Evolutionary conservation across 2,329 filamentous ascomycete genomes (phyloP), one percentile per base, ranked within the genome.

Genomic region (Ceratocystis cacaofunesta): DNA sequence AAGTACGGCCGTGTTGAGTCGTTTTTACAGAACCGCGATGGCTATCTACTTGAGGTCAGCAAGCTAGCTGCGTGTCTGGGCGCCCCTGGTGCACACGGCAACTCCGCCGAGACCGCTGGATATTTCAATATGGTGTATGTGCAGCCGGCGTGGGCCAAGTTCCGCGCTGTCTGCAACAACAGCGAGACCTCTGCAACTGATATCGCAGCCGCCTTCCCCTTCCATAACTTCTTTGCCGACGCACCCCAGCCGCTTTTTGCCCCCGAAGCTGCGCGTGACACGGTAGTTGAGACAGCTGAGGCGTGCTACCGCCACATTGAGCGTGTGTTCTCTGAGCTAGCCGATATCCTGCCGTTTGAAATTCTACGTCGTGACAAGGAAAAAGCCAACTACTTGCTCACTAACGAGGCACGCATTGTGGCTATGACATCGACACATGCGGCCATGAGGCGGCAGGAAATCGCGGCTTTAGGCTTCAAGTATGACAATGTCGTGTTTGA

Each of bases 351-450:
- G 70, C 95, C 94, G 0, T 99, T 99, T 72, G 94, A 99, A 76
- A 92, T 99, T 62, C 77, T 99, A 65, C 85, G 91, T 63, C 87
- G 88, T 65, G 89, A 92, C 69, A 86, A 89, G 44, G 94, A 99
- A 73, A 96, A 95, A 77, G 88, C 92, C 63, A 97, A 97, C 74
- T 99, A 99, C 72, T 84, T 99, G 5, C 82, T 99, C 43, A 88
- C 91, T 5, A 96, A 91, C 71, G 92, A 97, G 75, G 95, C 95
- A n/a, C 87, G 94, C 44, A 94, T 99, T 68, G 87, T 99, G 69
- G 95, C 94, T 66, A 99, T 99, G 95, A 99, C 94, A 19, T 95
- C 92, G 3, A 99, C 95, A 0, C 94, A 99, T 74, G 95, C 94
- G 3, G 94, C 94, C 1, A 99, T 99, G 82, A 85, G 91, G 68